phyloP scores from a whole-genome alignment of 1,139 yeast genomes.

The Geotrichum australiense region DNA sequence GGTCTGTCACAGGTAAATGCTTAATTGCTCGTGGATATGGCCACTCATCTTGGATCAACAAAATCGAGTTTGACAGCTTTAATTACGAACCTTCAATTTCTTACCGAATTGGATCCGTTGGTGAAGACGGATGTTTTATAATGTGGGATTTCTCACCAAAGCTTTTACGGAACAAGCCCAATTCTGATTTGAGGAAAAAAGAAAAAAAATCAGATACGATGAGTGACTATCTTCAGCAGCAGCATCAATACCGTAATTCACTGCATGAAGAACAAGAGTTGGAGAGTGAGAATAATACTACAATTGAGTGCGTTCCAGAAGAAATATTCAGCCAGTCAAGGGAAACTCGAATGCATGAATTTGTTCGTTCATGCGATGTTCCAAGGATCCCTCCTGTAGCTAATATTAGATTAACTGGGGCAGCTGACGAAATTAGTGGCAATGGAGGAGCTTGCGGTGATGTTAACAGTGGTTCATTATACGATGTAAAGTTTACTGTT shows the following conservation, averaged over 20 bases:
- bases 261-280: conserved; percentile 8
- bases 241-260: conserved; percentile 6
- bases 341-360: conserved; percentile 12
- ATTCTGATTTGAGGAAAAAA: neutral
- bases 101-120: conserved; percentile 60
- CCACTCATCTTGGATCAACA: conserved; percentile 57
- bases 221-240: conserved; percentile 9
- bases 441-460: neutral
- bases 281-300: conserved; percentile 9
- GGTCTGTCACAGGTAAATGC: conserved; percentile 26
- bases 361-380: conserved; percentile 10
- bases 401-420: neutral
- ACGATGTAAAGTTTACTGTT: neutral
- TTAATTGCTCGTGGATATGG: conserved; percentile 48
- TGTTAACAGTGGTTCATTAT: neutral
- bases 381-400: conserved; percentile 17
- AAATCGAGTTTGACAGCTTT: conserved; percentile 42
- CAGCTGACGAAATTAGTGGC: neutral
- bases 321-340: conserved; percentile 6
- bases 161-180: conserved; percentile 33
- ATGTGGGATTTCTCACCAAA: conserved; percentile 73
- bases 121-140: conserved; percentile 61
- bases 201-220: neutral
- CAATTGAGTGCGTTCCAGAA: conserved; percentile 7
- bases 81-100: conserved; percentile 29